Base-by-base conservation (phyloP, 345 rosid species). In the Citrus hindsii region DNA sequence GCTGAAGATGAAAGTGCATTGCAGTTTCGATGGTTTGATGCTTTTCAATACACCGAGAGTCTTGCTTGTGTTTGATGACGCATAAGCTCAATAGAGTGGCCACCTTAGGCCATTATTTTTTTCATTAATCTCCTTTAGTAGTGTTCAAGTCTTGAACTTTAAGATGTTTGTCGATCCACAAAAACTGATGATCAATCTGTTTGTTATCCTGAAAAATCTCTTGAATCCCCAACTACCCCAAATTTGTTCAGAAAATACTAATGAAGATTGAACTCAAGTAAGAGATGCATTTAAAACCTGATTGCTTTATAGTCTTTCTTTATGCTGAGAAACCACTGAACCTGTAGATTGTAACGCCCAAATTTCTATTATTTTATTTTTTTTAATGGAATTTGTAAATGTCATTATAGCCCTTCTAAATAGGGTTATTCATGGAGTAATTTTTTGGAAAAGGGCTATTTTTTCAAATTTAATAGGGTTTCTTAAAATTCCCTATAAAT, bases 11-110 rank as follows among this genome's bases (percentile, higher is more conserved):
- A 18, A 7, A 73, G 27, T 30, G 27, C 66, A 8, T n/a, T 38
- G 21, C 55, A 80, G n/a, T 63, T 72, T 28, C 10, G 5, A 14
- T 60, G 32, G 32, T 71, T 16, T 65, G 21, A 68, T 19, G 83
- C 85, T n/a, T 67, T 67, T 27, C 67, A 71, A 60, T 82, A 77
- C 64, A 59, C 73, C 7, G 59, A 79, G 69, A 77, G 77, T 22
- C 67, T 78, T 59, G 73, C 79, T 27, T 58, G 59, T 53, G 81
- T 80, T 35, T 84, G 78, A 40, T n/a, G 7, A 68, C 13, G 53
- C 24, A 38, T 68, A 28, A 22, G 18, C 13, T 10, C 25, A 35
- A 25, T 27, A 56, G 24, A 8, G 24, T 22, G n/a, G 9, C 24
- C 9, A 56, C n/a, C n/a, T 22, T 22, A 19, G 9, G 48, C 35